Percentiles rank a stretch among this genome's conserved stretches.
Evolutionary conservation across 805 yeast genomes (phyloP).

Genomic region (Ogataea glucozyma): DNA sequence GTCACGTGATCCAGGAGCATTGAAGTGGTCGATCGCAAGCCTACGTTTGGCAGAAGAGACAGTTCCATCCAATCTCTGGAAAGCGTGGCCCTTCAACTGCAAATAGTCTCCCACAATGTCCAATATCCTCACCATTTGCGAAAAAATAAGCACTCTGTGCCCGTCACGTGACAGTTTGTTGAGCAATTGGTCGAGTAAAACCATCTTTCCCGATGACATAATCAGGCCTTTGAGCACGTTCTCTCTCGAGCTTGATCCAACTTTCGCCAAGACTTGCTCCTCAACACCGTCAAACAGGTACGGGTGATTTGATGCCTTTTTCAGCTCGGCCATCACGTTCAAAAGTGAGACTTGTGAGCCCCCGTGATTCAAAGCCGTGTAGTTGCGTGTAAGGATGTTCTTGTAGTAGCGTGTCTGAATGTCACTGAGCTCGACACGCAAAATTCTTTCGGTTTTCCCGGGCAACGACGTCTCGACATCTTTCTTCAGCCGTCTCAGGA

Average conservation of each 20-base stretch:
- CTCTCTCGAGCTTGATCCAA: slow-evolving; percentile 65
- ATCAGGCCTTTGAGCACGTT: slow-evolving; percentile 84
- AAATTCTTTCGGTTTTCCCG: slow-evolving; percentile 90
- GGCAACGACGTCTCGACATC: slow-evolving; percentile 98
- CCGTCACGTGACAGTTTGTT: slow-evolving; percentile 88
- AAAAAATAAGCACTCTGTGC: slow-evolving; percentile 90
- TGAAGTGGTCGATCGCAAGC: slow-evolving; percentile 93
- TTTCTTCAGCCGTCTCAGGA: slow-evolving; percentile 88
- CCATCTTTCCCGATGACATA: slow-evolving; percentile 99
- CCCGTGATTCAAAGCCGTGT: slow-evolving; percentile 81
- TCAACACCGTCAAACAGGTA: slow-evolving; percentile 93
- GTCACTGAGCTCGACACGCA: slow-evolving; percentile 93
- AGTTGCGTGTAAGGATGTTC: slow-evolving; percentile 89
- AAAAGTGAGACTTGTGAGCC: slow-evolving; percentile 82
- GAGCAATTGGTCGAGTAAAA: slow-evolving; percentile 82
- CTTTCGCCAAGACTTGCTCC: slow-evolving; percentile 69
- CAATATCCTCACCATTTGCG: slow-evolving; percentile 96
- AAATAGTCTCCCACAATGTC: slow-evolving; percentile 94
- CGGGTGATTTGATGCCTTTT: slow-evolving; percentile 97
- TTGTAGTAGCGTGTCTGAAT: slow-evolving; percentile 93
- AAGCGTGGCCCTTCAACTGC: slow-evolving; percentile 80
- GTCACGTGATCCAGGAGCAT: slow-evolving; percentile 89
- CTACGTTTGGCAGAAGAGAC: slow-evolving; percentile 92
- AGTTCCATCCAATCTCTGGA: slow-evolving; percentile 96
- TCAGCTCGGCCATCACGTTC: slow-evolving; percentile 92